phyloP scores from a whole-genome alignment of 208 protist genomes.

The Leishmania guyanensis region DNA sequence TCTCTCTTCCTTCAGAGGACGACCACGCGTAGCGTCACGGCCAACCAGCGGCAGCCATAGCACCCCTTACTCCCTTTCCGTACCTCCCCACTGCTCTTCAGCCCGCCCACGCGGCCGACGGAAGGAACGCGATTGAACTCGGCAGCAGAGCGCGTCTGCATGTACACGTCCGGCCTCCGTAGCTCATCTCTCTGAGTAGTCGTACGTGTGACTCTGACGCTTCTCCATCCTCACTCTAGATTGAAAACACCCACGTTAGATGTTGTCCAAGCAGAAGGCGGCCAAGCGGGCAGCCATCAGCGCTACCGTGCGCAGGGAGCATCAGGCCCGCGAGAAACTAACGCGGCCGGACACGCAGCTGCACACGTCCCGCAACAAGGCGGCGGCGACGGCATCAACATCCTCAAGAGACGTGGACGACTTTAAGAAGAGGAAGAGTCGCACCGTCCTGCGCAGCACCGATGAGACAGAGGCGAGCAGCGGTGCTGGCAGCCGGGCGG shows the following conservation, averaged over 20 bases:
- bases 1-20: background rate
- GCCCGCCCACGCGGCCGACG: background rate
- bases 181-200: slow-evolving; percentile 15
- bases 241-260: slow-evolving; percentile 7
- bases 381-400: background rate
- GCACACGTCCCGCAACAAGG: slow-evolving; percentile 5
- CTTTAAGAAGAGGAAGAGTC: background rate
- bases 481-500: slow-evolving; percentile 29
- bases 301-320: slow-evolving; percentile 40
- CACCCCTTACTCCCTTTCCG: background rate
- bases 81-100: background rate
- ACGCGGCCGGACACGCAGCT: slow-evolving; percentile 4
- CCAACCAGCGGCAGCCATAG: background rate
- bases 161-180: slow-evolving; percentile 8
- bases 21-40: background rate
- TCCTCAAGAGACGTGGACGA: background rate
- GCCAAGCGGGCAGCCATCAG: slow-evolving; percentile 42
- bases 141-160: background rate
- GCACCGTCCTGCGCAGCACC: slow-evolving; percentile 16
- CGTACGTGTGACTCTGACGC: background rate
- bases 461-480: slow-evolving; percentile 33
- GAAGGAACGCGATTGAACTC: background rate
- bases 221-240: background rate
- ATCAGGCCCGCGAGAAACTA: slow-evolving; percentile 22
- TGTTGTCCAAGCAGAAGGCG: slow-evolving; percentile 77